phyloP scores from a whole-genome alignment of 257 asterid species.

The Misopates orontium region DNA sequence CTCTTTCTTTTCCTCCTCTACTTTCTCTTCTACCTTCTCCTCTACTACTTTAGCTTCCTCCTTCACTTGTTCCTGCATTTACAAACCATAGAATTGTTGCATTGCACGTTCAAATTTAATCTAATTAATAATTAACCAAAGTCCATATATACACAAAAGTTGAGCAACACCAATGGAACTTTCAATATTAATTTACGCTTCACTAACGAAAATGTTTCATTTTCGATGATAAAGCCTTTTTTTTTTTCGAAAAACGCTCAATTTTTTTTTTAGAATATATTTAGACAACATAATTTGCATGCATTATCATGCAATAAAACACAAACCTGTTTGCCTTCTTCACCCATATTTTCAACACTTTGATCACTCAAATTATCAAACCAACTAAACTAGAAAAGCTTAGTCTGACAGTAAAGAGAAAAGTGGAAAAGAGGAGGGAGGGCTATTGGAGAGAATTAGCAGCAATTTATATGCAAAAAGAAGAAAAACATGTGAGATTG shows the following conservation, averaged over 20 bases:
- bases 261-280: too few species aligned
- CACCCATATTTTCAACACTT: slow-evolving; percentile 51
- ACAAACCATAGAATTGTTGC: neutral
- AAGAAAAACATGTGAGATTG: slow-evolving; percentile 19
- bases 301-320: slow-evolving; percentile 15
- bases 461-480: slow-evolving; percentile 37
- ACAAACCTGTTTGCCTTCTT: slow-evolving; percentile 61
- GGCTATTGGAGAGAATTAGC: slow-evolving; percentile 30
- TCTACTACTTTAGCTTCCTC: slow-evolving; percentile 37
- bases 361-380: slow-evolving; percentile 7
- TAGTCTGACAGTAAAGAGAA: slow-evolving; percentile 25
- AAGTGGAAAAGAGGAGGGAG: slow-evolving; percentile 25
- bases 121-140: neutral
- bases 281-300: neutral
- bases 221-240: too few species aligned
- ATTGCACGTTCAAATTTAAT: too few species aligned
- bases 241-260: too few species aligned
- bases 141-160: too few species aligned
- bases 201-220: too few species aligned
- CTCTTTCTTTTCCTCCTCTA: slow-evolving; percentile 37
- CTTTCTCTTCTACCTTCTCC: slow-evolving; percentile 29
- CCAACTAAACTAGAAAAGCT: neutral
- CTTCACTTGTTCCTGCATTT: slow-evolving; percentile 38
- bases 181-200: too few species aligned
- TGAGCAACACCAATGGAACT: too few species aligned